These are phyloP conservation scores for Cryptococcus sp. DNA, from an alignment of 1,284 basidiomycete genomes.

Conservation along the genomic window DNA sequence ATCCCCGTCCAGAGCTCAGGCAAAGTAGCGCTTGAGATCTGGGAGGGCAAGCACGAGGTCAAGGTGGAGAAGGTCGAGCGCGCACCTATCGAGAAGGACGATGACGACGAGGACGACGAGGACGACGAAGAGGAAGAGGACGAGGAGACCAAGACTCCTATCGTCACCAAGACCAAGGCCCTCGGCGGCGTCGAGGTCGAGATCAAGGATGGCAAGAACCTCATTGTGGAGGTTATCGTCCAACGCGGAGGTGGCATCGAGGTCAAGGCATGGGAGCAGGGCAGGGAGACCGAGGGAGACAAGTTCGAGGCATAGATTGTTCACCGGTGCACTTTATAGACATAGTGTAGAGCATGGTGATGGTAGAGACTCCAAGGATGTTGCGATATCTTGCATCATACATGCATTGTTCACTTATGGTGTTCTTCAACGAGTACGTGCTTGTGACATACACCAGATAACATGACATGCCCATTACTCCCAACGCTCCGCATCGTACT, in stretches of 20 bases:
- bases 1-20: constrained; percentile 68
- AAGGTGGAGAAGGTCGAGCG: constrained; percentile 68
- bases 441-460: too few species aligned
- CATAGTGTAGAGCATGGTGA: not conserved
- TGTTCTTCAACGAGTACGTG: too few species aligned
- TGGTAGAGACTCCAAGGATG: not conserved
- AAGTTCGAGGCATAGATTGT: constrained; percentile 29
- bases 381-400: not conserved
- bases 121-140: constrained; percentile 68
- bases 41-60: constrained; percentile 81
- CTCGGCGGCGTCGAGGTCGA: constrained; percentile 58
- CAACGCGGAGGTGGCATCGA: constrained; percentile 51
- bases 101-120: constrained; percentile 57
- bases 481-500: too few species aligned
- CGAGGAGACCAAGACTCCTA: constrained; percentile 66
- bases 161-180: constrained; percentile 65
- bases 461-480: too few species aligned
- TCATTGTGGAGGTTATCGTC: constrained; percentile 68
- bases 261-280: constrained; percentile 56
- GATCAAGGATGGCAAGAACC: constrained; percentile 59
- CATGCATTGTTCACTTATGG: constrained; percentile 13
- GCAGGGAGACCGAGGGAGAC: constrained; percentile 35
- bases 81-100: constrained; percentile 47
- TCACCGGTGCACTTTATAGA: not conserved
- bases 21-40: constrained; percentile 74